phyloP scores from a whole-genome alignment of 2,329 filamentous ascomycete genomes.

The Lomentospora prolificans region DNA sequence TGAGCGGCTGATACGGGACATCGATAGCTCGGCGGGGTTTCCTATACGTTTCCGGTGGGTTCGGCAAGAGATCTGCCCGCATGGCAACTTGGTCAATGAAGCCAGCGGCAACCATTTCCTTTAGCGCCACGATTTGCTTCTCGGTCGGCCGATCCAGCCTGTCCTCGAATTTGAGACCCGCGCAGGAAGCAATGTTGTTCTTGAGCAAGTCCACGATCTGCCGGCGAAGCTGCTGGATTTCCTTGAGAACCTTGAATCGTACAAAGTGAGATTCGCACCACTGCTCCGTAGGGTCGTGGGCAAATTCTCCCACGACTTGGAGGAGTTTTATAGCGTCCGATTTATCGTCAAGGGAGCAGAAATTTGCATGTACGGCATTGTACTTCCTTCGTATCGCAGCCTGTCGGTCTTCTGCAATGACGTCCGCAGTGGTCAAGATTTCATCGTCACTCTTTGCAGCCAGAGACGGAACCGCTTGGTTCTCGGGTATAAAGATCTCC shows the following conservation, averaged over 20 bases:
- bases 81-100: slow-evolving; percentile 94
- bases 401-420: slow-evolving; percentile 60
- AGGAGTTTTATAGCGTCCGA: slow-evolving; percentile 87
- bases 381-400: slow-evolving; percentile 51
- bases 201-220: slow-evolving; percentile 78
- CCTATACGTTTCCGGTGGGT: slow-evolving; percentile 53
- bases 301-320: slow-evolving; percentile 80
- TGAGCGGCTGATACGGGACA: slow-evolving; percentile 80
- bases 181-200: slow-evolving; percentile 44
- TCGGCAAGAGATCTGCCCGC: slow-evolving; percentile 74
- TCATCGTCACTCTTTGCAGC: slow-evolving; percentile 30
- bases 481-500: slow-evolving; percentile 78
- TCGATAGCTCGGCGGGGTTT: slow-evolving; percentile 82
- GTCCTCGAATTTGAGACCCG: slow-evolving; percentile 44
- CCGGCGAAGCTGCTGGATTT: slow-evolving; percentile 70
- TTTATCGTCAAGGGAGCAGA: slow-evolving; percentile 70
- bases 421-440: slow-evolving; percentile 48
- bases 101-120: slow-evolving; percentile 83
- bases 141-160: slow-evolving; percentile 49
- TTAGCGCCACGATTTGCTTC: slow-evolving; percentile 68
- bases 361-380: slow-evolving; percentile 66
- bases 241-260: slow-evolving; percentile 75
- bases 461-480: slow-evolving; percentile 54
- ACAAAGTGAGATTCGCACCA: slow-evolving; percentile 84
- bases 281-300: slow-evolving; percentile 57